A percentile compares a stretch with the other conserved stretches of the same genome.
Conservation (phyloP, 345 rosid genomes). For the Rhodamnia rubescens region DNA sequence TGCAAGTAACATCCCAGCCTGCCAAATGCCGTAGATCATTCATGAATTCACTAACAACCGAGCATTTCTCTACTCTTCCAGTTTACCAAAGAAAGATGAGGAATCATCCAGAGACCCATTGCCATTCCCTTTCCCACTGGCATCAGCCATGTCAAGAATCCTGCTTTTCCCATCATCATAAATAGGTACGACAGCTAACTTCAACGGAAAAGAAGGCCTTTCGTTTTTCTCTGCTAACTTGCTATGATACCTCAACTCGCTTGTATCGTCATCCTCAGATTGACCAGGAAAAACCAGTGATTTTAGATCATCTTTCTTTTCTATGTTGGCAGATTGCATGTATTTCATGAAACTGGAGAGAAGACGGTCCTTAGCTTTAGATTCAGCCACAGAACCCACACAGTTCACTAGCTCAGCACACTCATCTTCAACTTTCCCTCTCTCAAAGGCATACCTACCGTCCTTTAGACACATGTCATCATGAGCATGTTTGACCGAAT, state of each 20-base stretch:
- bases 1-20: slow-evolving; percentile 20
- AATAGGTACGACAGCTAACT: slow-evolving; percentile 38
- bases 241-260: too few species aligned
- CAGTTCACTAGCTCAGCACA: slow-evolving; percentile 50
- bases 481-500: slow-evolving; percentile 35
- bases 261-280: too few species aligned
- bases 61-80: slow-evolving; percentile 75
- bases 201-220: too few species aligned
- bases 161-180: slow-evolving; percentile 47
- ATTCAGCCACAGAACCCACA: slow-evolving; percentile 49
- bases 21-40: slow-evolving; percentile 40
- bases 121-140: slow-evolving; percentile 20
- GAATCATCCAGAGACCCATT: slow-evolving; percentile 19
- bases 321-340: slow-evolving; percentile 62
- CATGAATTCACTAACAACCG: slow-evolving; percentile 43
- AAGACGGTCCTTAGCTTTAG: slow-evolving; percentile 66
- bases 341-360: slow-evolving; percentile 53
- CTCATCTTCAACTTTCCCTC: slow-evolving; percentile 52
- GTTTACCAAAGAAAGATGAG: slow-evolving; percentile 34
- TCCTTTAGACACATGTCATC: slow-evolving; percentile 50
- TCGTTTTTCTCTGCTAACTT: too few species aligned
- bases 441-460: slow-evolving; percentile 49
- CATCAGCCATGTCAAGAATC: slow-evolving; percentile 26
- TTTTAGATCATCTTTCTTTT: too few species aligned
- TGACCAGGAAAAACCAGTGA: too few species aligned